phyloP scores from a whole-genome alignment of 768 basidiomycete species.

The Naganishia kalamii region DNA sequence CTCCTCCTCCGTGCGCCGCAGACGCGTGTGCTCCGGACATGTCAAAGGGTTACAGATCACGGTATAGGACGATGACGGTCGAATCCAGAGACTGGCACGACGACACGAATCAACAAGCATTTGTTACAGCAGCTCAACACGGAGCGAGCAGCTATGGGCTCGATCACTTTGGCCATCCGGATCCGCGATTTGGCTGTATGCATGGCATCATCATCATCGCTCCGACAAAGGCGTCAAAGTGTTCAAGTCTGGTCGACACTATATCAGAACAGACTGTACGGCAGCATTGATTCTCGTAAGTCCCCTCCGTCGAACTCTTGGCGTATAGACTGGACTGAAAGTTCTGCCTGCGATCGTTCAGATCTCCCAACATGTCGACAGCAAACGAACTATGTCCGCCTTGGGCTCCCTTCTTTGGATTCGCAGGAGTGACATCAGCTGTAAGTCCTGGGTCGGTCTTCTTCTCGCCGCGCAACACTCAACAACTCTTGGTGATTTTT shows the following conservation, averaged over 20 bases:
- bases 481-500: neutral
- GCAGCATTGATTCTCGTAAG: no score
- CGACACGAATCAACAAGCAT: no score
- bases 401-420: conserved; percentile 96
- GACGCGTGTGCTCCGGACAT: conserved; percentile 4
- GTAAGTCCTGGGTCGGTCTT: conserved; percentile 52
- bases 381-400: conserved; percentile 62
- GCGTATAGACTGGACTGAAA: neutral
- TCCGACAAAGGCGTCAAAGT: neutral
- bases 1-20: neutral
- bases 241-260: no score
- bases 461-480: neutral
- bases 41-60: neutral
- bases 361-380: conserved; percentile 11
- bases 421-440: conserved; percentile 89
- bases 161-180: neutral
- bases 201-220: neutral
- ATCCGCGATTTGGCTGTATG: neutral
- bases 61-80: neutral
- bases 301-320: no score
- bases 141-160: neutral
- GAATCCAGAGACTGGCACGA: no score
- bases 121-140: no score
- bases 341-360: neutral
- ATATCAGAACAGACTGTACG: no score